Conservation (phyloP, 2,329 filamentous ascomycete genomes). For the Capronia americana region DNA sequence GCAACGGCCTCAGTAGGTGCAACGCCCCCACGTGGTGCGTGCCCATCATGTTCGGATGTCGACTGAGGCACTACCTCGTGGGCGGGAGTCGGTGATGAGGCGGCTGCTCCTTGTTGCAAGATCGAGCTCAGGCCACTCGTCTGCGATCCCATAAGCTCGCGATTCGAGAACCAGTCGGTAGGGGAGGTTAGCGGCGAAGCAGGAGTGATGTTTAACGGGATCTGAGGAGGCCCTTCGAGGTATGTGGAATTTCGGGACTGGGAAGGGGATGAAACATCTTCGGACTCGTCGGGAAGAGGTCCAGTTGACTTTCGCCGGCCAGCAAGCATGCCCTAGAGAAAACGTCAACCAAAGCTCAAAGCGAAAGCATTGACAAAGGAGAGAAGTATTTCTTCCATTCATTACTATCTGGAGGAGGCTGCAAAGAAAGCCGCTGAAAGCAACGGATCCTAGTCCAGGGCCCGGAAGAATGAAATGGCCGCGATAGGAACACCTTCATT, state of each 20-base stretch:
- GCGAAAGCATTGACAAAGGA: slow-evolving; percentile 15
- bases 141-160: slow-evolving; percentile 21
- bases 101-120: slow-evolving; percentile 7
- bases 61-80: not conserved
- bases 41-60: not conserved
- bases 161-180: slow-evolving; percentile 34
- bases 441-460: slow-evolving; percentile 12
- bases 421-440: slow-evolving; percentile 18
- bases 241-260: slow-evolving; percentile 30
- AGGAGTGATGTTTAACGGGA: slow-evolving; percentile 33
- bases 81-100: slow-evolving; percentile 12
- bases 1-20: not conserved
- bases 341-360: slow-evolving; percentile 33
- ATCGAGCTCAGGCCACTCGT: slow-evolving; percentile 12
- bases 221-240: slow-evolving; percentile 30
- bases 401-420: slow-evolving; percentile 33
- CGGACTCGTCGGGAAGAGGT: slow-evolving; percentile 23
- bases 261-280: slow-evolving; percentile 21
- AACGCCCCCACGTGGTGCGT: not conserved
- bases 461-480: slow-evolving; percentile 16
- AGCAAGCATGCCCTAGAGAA: slow-evolving; percentile 33
- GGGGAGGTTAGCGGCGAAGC: slow-evolving; percentile 18
- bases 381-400: slow-evolving; percentile 31
- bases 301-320: slow-evolving; percentile 31
- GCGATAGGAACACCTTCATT: slow-evolving; percentile 23